Evolutionary conservation across 2,329 filamentous ascomycete species (phyloP).

Genomic region (Neonectria sp.): DNA sequence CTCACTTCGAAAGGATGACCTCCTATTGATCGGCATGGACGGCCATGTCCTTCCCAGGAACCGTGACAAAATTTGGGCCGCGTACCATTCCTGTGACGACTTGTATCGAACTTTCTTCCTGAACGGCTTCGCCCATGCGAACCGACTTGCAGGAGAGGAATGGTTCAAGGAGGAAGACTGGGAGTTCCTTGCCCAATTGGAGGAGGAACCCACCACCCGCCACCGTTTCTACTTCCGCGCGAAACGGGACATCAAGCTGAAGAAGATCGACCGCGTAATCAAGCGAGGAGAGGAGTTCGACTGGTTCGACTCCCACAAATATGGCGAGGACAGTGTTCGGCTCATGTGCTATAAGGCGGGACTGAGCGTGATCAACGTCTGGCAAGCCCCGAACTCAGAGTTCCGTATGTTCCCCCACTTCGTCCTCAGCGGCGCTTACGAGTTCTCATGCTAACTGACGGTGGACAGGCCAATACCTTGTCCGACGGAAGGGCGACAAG

Average conservation of each 20-base stretch:
- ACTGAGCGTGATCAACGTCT: constrained; percentile 54
- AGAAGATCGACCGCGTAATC: constrained; percentile 46
- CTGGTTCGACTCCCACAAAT: constrained; percentile 63
- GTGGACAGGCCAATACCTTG: constrained; percentile 55
- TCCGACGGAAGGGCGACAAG: constrained; percentile 50
- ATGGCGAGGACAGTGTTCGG: constrained; percentile 53
- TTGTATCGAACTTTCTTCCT: constrained; percentile 56
- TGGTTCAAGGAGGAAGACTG: constrained; percentile 57
- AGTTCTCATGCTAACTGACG: constrained; percentile 37
- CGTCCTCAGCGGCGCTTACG: constrained; percentile 13
- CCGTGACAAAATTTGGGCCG: constrained; percentile 56
- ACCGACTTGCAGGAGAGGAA: constrained; percentile 52
- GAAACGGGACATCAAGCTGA: constrained; percentile 51
- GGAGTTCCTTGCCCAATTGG: constrained; percentile 55
- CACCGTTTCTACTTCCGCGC: constrained; percentile 59
- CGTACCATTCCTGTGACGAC: constrained; percentile 57
- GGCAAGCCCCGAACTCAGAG: constrained; percentile 56
- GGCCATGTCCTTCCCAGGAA: constrained; percentile 53
- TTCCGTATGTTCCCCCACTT: constrained; percentile 52
- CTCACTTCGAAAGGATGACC: constrained; percentile 53
- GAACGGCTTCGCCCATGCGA: constrained; percentile 58
- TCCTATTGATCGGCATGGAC: constrained; percentile 60
- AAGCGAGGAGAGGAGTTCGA: constrained; percentile 55
- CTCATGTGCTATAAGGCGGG: constrained; percentile 58
- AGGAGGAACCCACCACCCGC: constrained; percentile 54